Evolutionary conservation across 805 yeast species (phyloP).

Genomic region (Candida qinlingensis): DNA sequence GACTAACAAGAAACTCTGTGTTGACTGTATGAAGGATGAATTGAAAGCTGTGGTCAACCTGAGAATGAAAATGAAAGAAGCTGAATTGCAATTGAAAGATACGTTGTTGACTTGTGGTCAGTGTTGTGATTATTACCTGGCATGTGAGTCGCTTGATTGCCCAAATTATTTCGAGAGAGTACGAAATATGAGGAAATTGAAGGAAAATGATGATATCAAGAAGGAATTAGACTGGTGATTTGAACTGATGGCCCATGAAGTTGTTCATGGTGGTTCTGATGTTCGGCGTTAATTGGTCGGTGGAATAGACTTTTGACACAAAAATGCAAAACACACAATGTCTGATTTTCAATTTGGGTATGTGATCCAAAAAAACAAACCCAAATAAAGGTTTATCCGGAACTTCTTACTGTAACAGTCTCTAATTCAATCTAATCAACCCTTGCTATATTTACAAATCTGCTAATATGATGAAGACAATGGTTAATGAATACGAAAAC

Average conservation of each 20-base stretch:
- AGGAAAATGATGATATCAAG: slow-evolving; percentile 13
- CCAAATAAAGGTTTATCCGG: no score
- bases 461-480: not conserved
- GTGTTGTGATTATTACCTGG: slow-evolving; percentile 31
- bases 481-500: slow-evolving; percentile 1
- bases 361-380: no score
- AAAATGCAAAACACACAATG: not conserved
- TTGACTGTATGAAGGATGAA: slow-evolving; percentile 31
- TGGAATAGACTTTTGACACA: not conserved
- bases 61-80: slow-evolving; percentile 22
- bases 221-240: slow-evolving; percentile 6
- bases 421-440: slow-evolving; percentile 10
- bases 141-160: slow-evolving; percentile 64
- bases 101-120: slow-evolving; percentile 31
- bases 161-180: slow-evolving; percentile 51
- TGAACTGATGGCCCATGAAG: not conserved
- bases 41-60: slow-evolving; percentile 30
- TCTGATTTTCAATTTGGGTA: not conserved
- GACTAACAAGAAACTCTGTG: slow-evolving; percentile 28
- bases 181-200: slow-evolving; percentile 32
- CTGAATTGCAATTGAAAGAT: slow-evolving; percentile 26
- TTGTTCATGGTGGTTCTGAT: not conserved
- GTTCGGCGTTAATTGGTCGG: no score
- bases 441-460: not conserved
- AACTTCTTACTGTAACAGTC: no score